Percentiles rank a stretch among this genome's conserved stretches.
Conservation (phyloP, 1,284 basidiomycete species). For the Ustilago trichophora region DNA sequence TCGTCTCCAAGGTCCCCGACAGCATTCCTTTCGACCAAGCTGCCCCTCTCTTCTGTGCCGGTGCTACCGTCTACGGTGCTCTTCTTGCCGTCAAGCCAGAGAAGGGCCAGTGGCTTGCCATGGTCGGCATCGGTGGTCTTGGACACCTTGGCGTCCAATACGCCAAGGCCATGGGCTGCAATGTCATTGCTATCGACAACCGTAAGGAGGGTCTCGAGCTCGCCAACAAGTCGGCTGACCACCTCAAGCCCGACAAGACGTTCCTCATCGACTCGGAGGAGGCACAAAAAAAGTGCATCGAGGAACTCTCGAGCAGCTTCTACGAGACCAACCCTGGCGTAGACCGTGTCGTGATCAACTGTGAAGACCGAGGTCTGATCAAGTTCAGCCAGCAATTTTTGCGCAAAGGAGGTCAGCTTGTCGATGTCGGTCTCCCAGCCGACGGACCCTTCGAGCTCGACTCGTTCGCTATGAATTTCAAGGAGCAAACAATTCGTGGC, state of each 20-base stretch:
- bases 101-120: conserved; percentile 66
- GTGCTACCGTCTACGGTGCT: conserved; percentile 67
- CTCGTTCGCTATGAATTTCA: conserved; percentile 56
- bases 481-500: conserved; percentile 58
- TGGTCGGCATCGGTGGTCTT: conserved; percentile 68
- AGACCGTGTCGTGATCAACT: conserved; percentile 57
- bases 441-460: conserved; percentile 55
- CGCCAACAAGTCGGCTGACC: conserved; percentile 28
- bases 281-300: conserved; percentile 37
- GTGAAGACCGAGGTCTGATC: conserved; percentile 46
- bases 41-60: conserved; percentile 69
- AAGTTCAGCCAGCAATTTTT: conserved; percentile 53
- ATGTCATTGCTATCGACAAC: conserved; percentile 65
- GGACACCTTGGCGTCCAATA: conserved; percentile 67
- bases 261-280: conserved; percentile 49
- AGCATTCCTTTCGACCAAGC: conserved; percentile 52
- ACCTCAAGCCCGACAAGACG: conserved; percentile 55
- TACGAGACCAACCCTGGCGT: conserved; percentile 58
- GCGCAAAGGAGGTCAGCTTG: conserved; percentile 53
- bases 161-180: conserved; percentile 65
- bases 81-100: conserved; percentile 62
- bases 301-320: conserved; percentile 46
- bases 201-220: conserved; percentile 45
- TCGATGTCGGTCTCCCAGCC: conserved; percentile 56
- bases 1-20: conserved; percentile 62